Evolutionary conservation across 2,329 filamentous ascomycete species (phyloP).

Genomic region (Penicillium italicum): DNA sequence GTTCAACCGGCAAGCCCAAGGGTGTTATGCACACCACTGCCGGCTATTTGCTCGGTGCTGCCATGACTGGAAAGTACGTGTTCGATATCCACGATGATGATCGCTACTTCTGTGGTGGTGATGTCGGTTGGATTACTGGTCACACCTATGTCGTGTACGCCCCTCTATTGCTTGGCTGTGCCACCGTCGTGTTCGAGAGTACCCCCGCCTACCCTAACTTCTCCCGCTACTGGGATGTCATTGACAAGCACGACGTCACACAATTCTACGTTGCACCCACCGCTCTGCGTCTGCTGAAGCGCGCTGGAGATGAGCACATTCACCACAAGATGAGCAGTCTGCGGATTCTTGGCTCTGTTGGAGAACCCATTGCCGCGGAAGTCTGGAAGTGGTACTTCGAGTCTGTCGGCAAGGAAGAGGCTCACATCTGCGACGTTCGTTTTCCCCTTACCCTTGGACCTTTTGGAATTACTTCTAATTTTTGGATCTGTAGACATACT

Average conservation of each 20-base stretch:
- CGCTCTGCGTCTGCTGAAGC: constrained; percentile 87
- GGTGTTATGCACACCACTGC: constrained; percentile 97
- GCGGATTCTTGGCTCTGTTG: constrained; percentile 87
- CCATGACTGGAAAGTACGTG: constrained; percentile 94
- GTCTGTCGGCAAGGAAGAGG: constrained; percentile 85
- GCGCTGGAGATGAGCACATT: constrained; percentile 89
- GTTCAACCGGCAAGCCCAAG: constrained; percentile 97
- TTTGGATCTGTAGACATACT: constrained; percentile 71
- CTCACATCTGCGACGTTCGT: constrained; percentile 90
- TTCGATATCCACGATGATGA: constrained; percentile 96
- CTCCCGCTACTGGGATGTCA: constrained; percentile 98
- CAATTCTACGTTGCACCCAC: constrained; percentile 99
- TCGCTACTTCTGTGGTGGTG: constrained; percentile 94
- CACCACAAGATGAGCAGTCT: constrained; percentile 85
- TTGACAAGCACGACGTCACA: constrained; percentile 89
- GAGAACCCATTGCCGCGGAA: constrained; percentile 95
- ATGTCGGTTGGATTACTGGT: constrained; percentile 98
- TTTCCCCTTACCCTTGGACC: neutral
- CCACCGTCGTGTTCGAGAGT: constrained; percentile 95
- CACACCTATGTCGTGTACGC: constrained; percentile 99
- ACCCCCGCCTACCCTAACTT: constrained; percentile 97
- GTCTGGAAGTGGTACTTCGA: constrained; percentile 99
- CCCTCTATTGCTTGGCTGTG: constrained; percentile 84
- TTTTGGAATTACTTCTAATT: constrained; percentile 7
- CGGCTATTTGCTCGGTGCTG: constrained; percentile 91